Percentiles rank a stretch among this genome's conserved stretches.
These are phyloP conservation scores for Aspergillus conjunctus DNA, from an alignment of 495 filamentous ascomycete genomes.

Conservation along the genomic window DNA sequence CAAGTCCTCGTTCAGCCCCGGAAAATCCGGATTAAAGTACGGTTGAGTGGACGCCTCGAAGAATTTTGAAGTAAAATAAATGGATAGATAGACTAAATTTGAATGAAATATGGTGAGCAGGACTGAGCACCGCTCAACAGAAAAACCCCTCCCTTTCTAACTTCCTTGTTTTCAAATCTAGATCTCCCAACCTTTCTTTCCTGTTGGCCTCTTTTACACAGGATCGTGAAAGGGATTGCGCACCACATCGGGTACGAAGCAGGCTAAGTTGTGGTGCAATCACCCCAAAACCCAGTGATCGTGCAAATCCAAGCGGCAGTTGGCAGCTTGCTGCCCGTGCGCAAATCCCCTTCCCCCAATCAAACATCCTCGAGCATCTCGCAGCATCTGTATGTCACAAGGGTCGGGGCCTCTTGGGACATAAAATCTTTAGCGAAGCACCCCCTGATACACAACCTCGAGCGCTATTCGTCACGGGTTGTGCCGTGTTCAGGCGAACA, in stretches of 20 bases:
- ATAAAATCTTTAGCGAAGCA: constrained; percentile 28
- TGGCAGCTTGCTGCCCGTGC: constrained; percentile 40
- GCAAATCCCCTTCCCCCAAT: constrained; percentile 34
- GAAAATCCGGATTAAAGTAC: constrained; percentile 27
- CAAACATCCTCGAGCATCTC: constrained; percentile 39
- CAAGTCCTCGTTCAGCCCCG: constrained; percentile 14
- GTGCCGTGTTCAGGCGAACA: constrained; percentile 34
- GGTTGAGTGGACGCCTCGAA: constrained; percentile 35
- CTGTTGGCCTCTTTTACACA: constrained; percentile 10
- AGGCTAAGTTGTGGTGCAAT: constrained; percentile 32
- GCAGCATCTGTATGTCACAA: constrained; percentile 33
- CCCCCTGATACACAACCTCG: constrained; percentile 32
- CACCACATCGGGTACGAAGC: constrained; percentile 21
- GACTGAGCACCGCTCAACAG: constrained; percentile 28
- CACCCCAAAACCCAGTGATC: constrained; percentile 28
- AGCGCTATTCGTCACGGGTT: constrained; percentile 35
- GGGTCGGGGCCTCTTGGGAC: constrained; percentile 24
- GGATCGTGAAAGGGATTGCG: constrained; percentile 18
- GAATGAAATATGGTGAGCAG: constrained; percentile 27
- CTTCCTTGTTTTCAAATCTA: constrained; percentile 10
- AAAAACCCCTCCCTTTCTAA: constrained; percentile 11
- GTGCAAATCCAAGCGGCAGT: constrained; percentile 31
- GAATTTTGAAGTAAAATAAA: constrained; percentile 27
- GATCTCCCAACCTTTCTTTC: constrained; percentile 11
- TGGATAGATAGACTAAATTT: constrained; percentile 2